These are phyloP conservation scores for Brassica carinata DNA, from an alignment of 345 rosid genomes.

Conservation along the genomic window DNA sequence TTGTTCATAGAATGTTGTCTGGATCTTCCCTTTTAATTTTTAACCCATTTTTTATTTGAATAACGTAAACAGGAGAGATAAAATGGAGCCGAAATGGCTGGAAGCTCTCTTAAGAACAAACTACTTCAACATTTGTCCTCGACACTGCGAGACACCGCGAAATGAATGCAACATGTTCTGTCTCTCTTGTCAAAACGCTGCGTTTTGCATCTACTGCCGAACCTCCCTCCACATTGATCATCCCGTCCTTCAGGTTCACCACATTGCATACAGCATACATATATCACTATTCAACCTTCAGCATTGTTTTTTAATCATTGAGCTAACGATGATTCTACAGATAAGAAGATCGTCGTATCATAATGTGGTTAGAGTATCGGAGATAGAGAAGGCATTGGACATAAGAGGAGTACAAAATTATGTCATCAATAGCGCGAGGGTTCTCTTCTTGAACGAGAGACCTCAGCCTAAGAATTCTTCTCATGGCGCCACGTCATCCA, in stretches of 20 bases:
- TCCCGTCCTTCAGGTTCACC: conserved; percentile 69
- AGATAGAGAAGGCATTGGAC: conserved; percentile 74
- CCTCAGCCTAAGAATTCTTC: conserved; percentile 49
- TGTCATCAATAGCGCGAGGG: conserved; percentile 87
- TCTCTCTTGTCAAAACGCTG: conserved; percentile 60
- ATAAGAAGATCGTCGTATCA: conserved; percentile 90
- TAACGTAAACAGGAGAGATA: conserved; percentile 15
- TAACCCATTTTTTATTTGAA: background rate
- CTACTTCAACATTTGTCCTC: conserved; percentile 67
- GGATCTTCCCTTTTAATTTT: background rate
- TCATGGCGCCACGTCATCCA: conserved; percentile 23
- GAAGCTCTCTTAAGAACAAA: conserved; percentile 61
- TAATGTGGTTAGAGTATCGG: conserved; percentile 83
- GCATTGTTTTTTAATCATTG: conserved; percentile 16
- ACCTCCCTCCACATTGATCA: conserved; percentile 78
- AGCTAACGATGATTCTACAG: conserved; percentile 35
- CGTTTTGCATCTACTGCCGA: conserved; percentile 86
- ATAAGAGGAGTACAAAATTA: conserved; percentile 86
- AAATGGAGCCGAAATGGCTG: conserved; percentile 80
- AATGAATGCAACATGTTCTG: conserved; percentile 94
- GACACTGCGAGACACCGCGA: conserved; percentile 61
- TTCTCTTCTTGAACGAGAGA: conserved; percentile 81
- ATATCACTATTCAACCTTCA: background rate
- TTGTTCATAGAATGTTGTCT: conserved; percentile 12
- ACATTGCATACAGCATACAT: conserved; percentile 13